phyloP scores from a whole-genome alignment of 129 eudicot genomes.

The Glebionis coronaria region DNA sequence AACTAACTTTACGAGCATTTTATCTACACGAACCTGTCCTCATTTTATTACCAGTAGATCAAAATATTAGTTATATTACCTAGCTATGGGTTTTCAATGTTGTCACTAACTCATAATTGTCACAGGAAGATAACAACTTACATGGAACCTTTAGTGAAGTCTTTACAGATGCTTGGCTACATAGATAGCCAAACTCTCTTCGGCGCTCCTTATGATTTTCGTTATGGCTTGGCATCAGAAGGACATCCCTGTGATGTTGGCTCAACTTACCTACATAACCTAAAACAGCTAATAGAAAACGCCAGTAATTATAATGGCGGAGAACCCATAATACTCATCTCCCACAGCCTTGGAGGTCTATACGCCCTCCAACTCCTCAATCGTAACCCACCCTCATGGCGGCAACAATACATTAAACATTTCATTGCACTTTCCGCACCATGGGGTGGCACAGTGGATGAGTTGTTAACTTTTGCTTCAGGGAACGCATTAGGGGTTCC shows the following conservation, averaged over 20 bases:
- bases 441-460: slow-evolving; percentile 83
- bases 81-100: background rate
- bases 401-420: slow-evolving; percentile 60
- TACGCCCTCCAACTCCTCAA: slow-evolving; percentile 60
- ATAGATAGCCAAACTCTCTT: slow-evolving; percentile 46
- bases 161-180: slow-evolving; percentile 67
- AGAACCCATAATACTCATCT: slow-evolving; percentile 55
- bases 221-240: slow-evolving; percentile 70
- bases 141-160: slow-evolving; percentile 68
- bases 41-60: too few species aligned
- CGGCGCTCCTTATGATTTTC: slow-evolving; percentile 95
- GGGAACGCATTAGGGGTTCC: slow-evolving; percentile 82
- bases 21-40: too few species aligned
- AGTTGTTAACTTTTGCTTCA: slow-evolving; percentile 80
- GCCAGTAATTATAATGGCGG: slow-evolving; percentile 56
- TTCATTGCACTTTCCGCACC: slow-evolving; percentile 73
- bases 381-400: slow-evolving; percentile 56
- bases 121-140: slow-evolving; percentile 59
- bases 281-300: slow-evolving; percentile 56
- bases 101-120: background rate
- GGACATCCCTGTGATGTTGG: slow-evolving; percentile 66
- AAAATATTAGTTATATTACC: too few species aligned
- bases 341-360: slow-evolving; percentile 88
- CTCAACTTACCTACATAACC: slow-evolving; percentile 52
- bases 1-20: too few species aligned